phyloP scores from a whole-genome alignment of 306 rosid genomes.

The Malus asiatica region DNA sequence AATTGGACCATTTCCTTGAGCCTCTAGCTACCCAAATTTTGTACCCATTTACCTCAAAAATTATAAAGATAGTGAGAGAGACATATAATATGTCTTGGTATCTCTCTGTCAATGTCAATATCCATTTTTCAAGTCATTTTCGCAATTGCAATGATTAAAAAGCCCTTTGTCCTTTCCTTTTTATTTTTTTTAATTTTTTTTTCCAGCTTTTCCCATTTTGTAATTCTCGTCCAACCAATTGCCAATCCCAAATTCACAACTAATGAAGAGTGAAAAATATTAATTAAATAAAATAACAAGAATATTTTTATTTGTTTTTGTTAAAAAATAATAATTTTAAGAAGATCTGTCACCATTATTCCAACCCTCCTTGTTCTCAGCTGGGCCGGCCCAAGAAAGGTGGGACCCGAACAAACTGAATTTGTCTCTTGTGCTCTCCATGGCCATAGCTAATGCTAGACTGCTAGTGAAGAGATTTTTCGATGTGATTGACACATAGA shows the following conservation, averaged over 20 bases:
- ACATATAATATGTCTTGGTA: not conserved
- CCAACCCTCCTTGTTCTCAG: slow-evolving; percentile 25
- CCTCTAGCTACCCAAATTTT: not conserved
- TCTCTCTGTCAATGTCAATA: not conserved
- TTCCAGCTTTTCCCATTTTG: not conserved
- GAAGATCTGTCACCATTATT: not conserved
- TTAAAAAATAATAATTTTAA: not conserved
- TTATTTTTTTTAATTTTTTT: not conserved
- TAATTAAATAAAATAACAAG: not conserved
- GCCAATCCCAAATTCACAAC: not conserved
- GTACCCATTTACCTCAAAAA: not conserved
- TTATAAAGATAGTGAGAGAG: not conserved
- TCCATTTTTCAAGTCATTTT: not conserved
- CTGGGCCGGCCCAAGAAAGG: slow-evolving; percentile 64
- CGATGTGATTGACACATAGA: no score
- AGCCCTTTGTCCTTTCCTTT: not conserved
- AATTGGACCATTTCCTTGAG: not conserved
- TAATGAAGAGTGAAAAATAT: not conserved
- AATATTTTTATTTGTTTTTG: no score
- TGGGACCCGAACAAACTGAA: slow-evolving; percentile 28
- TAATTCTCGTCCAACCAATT: not conserved
- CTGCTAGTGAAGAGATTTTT: no score
- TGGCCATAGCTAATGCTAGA: not conserved
- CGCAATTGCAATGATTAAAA: not conserved
- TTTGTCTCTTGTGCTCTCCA: not conserved